A percentile compares a stretch with the other conserved stretches of the same genome.
These are phyloP conservation scores for Bipolaris zeicola DNA, from an alignment of 2,329 filamentous ascomycete genomes.

Conservation along the genomic window DNA sequence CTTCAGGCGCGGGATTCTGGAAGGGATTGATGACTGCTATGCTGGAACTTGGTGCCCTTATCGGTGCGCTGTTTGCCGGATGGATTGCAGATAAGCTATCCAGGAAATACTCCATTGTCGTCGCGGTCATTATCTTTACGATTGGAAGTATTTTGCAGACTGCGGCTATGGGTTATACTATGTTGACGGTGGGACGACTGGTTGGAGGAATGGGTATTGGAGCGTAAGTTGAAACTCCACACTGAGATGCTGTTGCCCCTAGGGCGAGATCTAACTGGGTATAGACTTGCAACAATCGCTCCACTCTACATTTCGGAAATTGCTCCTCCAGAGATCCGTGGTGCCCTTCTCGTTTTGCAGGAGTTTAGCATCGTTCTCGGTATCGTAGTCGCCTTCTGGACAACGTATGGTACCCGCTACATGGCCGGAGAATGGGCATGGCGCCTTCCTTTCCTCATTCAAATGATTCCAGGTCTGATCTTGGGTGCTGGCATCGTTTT, in stretches of 20 bases:
- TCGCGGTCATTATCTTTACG: constrained; percentile 59
- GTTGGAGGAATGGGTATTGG: constrained; percentile 60
- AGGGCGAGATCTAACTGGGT: constrained; percentile 7
- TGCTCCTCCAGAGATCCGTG: constrained; percentile 56
- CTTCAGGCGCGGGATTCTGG: constrained; percentile 53
- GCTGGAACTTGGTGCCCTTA: constrained; percentile 60
- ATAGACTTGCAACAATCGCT: constrained; percentile 49
- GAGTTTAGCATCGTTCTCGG: constrained; percentile 56
- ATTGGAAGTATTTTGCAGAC: constrained; percentile 60
- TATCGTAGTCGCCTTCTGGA: constrained; percentile 60
- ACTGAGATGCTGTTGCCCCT: background rate
- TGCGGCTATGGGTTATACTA: constrained; percentile 56
- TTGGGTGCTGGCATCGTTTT: constrained; percentile 52
- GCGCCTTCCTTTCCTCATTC: constrained; percentile 56
- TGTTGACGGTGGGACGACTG: constrained; percentile 57
- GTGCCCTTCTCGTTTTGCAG: constrained; percentile 57
- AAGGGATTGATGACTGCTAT: constrained; percentile 59
- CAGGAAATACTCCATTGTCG: constrained; percentile 58
- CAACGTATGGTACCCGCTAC: constrained; percentile 58
- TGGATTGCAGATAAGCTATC: constrained; percentile 61
- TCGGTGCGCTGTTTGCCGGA: constrained; percentile 45
- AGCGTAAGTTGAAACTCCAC: constrained; percentile 44
- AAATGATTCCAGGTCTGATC: constrained; percentile 51
- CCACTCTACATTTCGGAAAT: constrained; percentile 62
- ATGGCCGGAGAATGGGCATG: constrained; percentile 53